Evolutionary conservation across 1,284 basidiomycete genomes (phyloP).

Genomic region (Phellinidium pouzarii): DNA sequence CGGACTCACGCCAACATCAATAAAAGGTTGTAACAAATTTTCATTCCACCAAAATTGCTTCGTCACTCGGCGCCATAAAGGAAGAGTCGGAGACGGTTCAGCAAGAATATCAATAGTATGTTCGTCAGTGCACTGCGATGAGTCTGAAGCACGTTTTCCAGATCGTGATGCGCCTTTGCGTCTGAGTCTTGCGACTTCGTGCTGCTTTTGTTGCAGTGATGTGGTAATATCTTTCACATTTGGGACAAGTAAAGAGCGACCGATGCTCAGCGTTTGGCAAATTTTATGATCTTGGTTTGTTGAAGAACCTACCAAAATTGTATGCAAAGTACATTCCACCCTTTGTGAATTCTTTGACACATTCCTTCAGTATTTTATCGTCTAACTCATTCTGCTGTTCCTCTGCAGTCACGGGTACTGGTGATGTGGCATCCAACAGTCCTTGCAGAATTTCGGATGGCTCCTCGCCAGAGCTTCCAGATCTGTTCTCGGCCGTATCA

Average conservation of each 20-base stretch:
- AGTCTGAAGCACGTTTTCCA: slow-evolving; percentile 10
- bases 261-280: not conserved
- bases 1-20: slow-evolving; percentile 59
- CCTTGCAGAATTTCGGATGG: slow-evolving; percentile 45
- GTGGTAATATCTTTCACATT: slow-evolving; percentile 59
- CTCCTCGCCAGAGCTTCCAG: slow-evolving; percentile 24
- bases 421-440: slow-evolving; percentile 51
- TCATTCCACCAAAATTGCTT: slow-evolving; percentile 90
- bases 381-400: slow-evolving; percentile 68
- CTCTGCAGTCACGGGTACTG: slow-evolving; percentile 50
- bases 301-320: slow-evolving; percentile 51
- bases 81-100: slow-evolving; percentile 66
- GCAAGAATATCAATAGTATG: slow-evolving; percentile 47
- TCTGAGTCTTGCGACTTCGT: slow-evolving; percentile 48
- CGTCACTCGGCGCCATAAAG: slow-evolving; percentile 80
- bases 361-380: slow-evolving; percentile 69
- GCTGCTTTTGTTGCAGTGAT: slow-evolving; percentile 73
- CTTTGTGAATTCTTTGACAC: slow-evolving; percentile 60
- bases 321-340: slow-evolving; percentile 81
- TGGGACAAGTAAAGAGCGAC: not conserved
- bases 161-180: slow-evolving; percentile 19
- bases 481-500: slow-evolving; percentile 7
- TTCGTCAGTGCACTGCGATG: slow-evolving; percentile 24
- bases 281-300: not conserved
- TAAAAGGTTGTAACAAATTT: slow-evolving; percentile 65